Evolutionary conservation across 1,284 basidiomycete genomes (phyloP), one percentile per base, ranked within the genome.

Genomic region (Cutaneotrichosporon sp.): DNA sequence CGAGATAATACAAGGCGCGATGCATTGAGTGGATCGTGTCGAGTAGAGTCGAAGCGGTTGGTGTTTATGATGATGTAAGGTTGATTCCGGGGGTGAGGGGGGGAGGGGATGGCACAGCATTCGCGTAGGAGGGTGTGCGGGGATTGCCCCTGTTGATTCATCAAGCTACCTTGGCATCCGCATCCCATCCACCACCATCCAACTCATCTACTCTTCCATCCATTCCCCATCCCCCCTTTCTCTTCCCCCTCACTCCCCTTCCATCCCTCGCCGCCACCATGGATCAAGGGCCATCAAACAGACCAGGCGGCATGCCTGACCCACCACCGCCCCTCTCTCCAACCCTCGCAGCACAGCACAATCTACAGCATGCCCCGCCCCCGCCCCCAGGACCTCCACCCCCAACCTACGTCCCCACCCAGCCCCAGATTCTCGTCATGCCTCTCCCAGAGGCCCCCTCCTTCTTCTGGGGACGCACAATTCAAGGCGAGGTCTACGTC

Each of bases 401-500:
- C 11, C 76, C 76, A 3, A 68, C 65, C 13, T 78, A 78, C 56
- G 67, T 62, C 10, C 60, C 72, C 4, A 67, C 69, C n/a, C 73
- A 75, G 46, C 76, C 76, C 6, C 76, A 78, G 63, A 75, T 78
- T 52, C 69, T 78, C 22, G 66, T 77, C 36, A 66, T 72, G 1
- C 75, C 75, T 27, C 63, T 78, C 36, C 75, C 75, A 10, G 76
- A 78, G 49, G 65, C 74, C 4, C 63, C 74, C 36, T 73, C 71
- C 59, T 78, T 77, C 69, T 77, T 76, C 66, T 74, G 72, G 69
- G 76, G 74, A 16, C 59, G 65, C 46, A 73, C 71, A 0, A 68
- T 78, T 10, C 76, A 78, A 54, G 76, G 76, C 43, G 76, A 78
- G 55, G 69, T 78, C 22, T 78, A 72, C 60, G 75, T 77, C 45